These are phyloP conservation scores for Fulvia fulva DNA, from an alignment of 2,329 filamentous ascomycete species.

Conservation along the genomic window DNA sequence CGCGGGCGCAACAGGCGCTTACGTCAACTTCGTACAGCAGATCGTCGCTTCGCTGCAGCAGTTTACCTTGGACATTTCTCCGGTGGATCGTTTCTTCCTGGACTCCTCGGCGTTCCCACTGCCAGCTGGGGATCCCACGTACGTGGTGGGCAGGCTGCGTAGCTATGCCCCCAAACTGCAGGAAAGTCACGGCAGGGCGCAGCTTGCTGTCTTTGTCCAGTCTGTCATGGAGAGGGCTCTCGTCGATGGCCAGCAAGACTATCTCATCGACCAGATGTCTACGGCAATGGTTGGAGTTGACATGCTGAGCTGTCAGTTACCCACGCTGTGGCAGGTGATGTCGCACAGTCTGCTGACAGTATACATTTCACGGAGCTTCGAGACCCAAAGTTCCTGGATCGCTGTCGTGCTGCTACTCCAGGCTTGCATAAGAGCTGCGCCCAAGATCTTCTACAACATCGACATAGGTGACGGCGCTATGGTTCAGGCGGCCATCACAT, in stretches of 20 bases:
- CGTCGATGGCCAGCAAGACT: slow-evolving; percentile 53
- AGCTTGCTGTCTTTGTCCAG: slow-evolving; percentile 57
- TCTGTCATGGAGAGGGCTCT: slow-evolving; percentile 57
- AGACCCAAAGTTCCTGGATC: slow-evolving; percentile 47
- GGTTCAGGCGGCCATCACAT: slow-evolving; percentile 25
- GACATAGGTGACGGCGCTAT: slow-evolving; percentile 40
- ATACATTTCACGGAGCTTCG: slow-evolving; percentile 51
- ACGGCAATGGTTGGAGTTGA: slow-evolving; percentile 46
- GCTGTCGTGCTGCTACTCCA: slow-evolving; percentile 51
- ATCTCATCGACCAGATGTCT: slow-evolving; percentile 53
- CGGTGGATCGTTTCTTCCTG: slow-evolving; percentile 57
- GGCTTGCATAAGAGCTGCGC: slow-evolving; percentile 42
- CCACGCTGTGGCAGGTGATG: slow-evolving; percentile 50
- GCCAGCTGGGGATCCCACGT: slow-evolving; percentile 57
- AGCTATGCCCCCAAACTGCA: slow-evolving; percentile 54
- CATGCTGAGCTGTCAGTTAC: slow-evolving; percentile 37
- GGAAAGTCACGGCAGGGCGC: slow-evolving; percentile 48
- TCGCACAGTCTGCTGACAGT: slow-evolving; percentile 54
- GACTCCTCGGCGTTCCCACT: slow-evolving; percentile 58
- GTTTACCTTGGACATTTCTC: slow-evolving; percentile 54
- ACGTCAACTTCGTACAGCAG: slow-evolving; percentile 59
- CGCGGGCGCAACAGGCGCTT: slow-evolving; percentile 44
- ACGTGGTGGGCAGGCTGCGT: slow-evolving; percentile 58
- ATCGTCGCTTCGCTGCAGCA: slow-evolving; percentile 59
- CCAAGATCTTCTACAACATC: slow-evolving; percentile 45